These are phyloP conservation scores for Petunia axillaris DNA, from an alignment of 257 asterid species.

Conservation along the genomic window DNA sequence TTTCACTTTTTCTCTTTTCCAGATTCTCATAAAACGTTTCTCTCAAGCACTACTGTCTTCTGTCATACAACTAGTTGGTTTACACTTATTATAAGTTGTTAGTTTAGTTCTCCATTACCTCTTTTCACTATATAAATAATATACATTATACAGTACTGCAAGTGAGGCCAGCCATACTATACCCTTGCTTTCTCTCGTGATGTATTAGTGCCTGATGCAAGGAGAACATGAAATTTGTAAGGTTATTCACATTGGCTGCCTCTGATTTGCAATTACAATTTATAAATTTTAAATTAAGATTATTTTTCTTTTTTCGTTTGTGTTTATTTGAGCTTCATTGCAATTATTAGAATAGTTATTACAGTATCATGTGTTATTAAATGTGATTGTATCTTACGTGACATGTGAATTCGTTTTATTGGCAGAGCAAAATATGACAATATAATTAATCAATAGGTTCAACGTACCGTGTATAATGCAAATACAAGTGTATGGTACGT, in stretches of 20 bases:
- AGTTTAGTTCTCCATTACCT: not conserved
- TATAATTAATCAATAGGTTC: no score
- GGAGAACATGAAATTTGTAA: not conserved
- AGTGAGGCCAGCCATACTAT: not conserved
- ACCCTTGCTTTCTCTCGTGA: slow-evolving; percentile 9
- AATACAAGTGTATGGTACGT: no score
- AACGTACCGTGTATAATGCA: no score
- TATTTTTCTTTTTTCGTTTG: no score
- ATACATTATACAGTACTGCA: not conserved
- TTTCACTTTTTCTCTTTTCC: slow-evolving; percentile 72
- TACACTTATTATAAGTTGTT: not conserved
- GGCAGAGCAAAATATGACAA: no score
- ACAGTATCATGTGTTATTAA: not conserved
- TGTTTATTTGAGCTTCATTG: not conserved
- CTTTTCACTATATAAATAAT: not conserved
- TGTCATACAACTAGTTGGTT: slow-evolving; percentile 13
- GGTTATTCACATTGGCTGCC: not conserved
- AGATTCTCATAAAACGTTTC: slow-evolving; percentile 91
- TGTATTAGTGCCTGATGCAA: not conserved
- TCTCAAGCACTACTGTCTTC: slow-evolving; percentile 62
- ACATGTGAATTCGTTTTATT: no score
- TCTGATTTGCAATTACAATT: not conserved
- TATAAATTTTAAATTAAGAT: no score
- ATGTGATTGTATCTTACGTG: no score
- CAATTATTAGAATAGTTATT: not conserved